Evolutionary conservation across 1,139 yeast genomes (phyloP).

Genomic region (Taphrina communis): DNA sequence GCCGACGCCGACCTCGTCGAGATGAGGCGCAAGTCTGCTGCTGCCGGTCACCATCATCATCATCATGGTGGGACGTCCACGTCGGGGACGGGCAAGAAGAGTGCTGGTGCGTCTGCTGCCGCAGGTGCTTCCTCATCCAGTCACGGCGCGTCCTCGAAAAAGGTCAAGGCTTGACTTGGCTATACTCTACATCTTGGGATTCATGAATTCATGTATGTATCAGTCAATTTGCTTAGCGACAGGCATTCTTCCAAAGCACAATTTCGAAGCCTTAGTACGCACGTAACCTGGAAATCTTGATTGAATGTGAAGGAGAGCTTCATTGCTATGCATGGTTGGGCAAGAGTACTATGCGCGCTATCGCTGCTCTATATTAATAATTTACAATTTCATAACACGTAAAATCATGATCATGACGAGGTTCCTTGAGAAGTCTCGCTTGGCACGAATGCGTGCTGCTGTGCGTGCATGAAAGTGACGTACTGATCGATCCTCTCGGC

Average conservation of each 20-base stretch:
- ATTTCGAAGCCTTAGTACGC: no score
- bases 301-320: no score
- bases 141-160: slow-evolving; percentile 5
- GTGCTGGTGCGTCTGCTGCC: not conserved
- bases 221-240: not conserved
- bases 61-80: no score
- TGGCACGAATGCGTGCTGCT: not conserved
- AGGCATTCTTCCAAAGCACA: not conserved
- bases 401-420: not conserved
- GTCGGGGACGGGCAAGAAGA: not conserved
- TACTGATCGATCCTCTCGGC: slow-evolving; percentile 2
- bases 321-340: not conserved
- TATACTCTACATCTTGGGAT: no score
- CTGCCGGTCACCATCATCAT: no score
- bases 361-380: slow-evolving; percentile 4
- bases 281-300: no score
- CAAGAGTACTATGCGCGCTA: not conserved
- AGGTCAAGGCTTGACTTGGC: slow-evolving; percentile 9
- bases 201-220: not conserved
- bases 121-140: not conserved
- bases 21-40: slow-evolving; percentile 15
- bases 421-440: not conserved
- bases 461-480: not conserved
- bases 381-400: not conserved
- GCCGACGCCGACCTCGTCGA: slow-evolving; percentile 35